Conservation (phyloP, 2,329 filamentous ascomycete genomes). For the Claviceps sp. region DNA sequence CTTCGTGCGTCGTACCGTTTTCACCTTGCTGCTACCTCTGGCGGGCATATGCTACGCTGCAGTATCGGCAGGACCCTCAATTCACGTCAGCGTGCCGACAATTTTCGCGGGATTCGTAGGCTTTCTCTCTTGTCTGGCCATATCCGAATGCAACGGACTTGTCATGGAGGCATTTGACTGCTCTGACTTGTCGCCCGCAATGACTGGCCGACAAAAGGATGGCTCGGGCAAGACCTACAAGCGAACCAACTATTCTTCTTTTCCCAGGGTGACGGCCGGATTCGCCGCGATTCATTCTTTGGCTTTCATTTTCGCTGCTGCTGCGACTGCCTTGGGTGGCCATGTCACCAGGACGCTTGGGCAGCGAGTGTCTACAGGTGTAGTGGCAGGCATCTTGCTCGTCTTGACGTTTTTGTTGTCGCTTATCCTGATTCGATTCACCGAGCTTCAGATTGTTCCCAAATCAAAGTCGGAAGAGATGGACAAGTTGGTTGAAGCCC, state of each 20-base stretch:
- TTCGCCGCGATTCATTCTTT: slow-evolving; percentile 58
- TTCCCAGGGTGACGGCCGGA: slow-evolving; percentile 58
- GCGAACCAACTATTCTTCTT: slow-evolving; percentile 60
- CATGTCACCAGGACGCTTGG: slow-evolving; percentile 50
- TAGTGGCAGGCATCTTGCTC: slow-evolving; percentile 55
- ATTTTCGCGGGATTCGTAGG: slow-evolving; percentile 53
- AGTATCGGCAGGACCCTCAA: slow-evolving; percentile 46
- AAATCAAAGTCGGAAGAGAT: slow-evolving; percentile 42
- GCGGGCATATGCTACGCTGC: slow-evolving; percentile 55
- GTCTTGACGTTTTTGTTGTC: slow-evolving; percentile 50
- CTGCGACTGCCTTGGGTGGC: slow-evolving; percentile 56
- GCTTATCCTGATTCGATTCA: slow-evolving; percentile 49
- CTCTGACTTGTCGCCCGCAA: slow-evolving; percentile 62
- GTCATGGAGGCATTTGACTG: slow-evolving; percentile 74
- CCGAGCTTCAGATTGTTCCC: slow-evolving; percentile 54
- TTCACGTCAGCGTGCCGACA: slow-evolving; percentile 50
- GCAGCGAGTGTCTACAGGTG: slow-evolving; percentile 52
- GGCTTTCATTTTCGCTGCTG: slow-evolving; percentile 56
- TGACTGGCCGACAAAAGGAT: slow-evolving; percentile 43
- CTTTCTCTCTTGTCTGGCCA: slow-evolving; percentile 58
- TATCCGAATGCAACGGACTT: slow-evolving; percentile 62
- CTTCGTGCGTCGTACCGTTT: slow-evolving; percentile 52
- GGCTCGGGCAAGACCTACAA: slow-evolving; percentile 24
- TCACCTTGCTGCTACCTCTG: slow-evolving; percentile 53
- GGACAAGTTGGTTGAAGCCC: slow-evolving; percentile 35